Base-by-base conservation (phyloP, 1,284 basidiomycete species). In the Ceratobasidium sp. region DNA sequence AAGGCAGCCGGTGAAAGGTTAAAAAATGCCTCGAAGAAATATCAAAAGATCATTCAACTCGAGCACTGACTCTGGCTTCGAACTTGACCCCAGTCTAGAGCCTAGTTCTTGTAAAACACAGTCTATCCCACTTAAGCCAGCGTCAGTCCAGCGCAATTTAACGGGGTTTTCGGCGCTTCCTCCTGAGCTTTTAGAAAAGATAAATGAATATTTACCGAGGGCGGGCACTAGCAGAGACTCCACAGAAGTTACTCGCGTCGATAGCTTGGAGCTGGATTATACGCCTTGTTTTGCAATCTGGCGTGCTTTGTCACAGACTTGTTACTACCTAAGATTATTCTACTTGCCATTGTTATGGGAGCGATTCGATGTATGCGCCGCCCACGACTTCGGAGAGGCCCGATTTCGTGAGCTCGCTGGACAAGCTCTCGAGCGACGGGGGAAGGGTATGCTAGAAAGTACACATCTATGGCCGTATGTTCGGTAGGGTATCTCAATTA, bases 381-480 rank as follows among this genome's bases (percentile, higher is more conserved):
- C 20, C 7, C 23, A n/a, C 17, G 54, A 69, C 17, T n/a, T 9
- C 20, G 15, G 33, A 33, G 42, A n/a, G 12, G 42, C 23, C 1
- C 56, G 48, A 26, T 69, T 17, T 57, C 62, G 62, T 40, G 28
- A 56, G 10, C 26, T 76, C 28, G 61, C n/a, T n/a, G n/a, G 73
- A 46, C 13, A 57, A 33, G 64, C 61, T 13, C 9, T 76, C 50
- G 64, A 66, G 13, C 46, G 62, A n/a, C 42, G 38, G 26, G 57
- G 73, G 10, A 50, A 57, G 52, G 73, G 73, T 26, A 56, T 76
- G 64, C 26, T 66, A n/a, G 23, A 44, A 20, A 56, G 64, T 50
- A 26, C 66, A 46, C 52, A 76, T 33, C 50, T 76, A 38, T 67
- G 73, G 73, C 52, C 73, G 2, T 57, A 76, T 20, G 73, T 76